Percentiles rank a stretch among this genome's conserved stretches.
phyloP scores from a whole-genome alignment of 2,329 filamentous ascomycete genomes.

The Thielaviopsis musarum region DNA sequence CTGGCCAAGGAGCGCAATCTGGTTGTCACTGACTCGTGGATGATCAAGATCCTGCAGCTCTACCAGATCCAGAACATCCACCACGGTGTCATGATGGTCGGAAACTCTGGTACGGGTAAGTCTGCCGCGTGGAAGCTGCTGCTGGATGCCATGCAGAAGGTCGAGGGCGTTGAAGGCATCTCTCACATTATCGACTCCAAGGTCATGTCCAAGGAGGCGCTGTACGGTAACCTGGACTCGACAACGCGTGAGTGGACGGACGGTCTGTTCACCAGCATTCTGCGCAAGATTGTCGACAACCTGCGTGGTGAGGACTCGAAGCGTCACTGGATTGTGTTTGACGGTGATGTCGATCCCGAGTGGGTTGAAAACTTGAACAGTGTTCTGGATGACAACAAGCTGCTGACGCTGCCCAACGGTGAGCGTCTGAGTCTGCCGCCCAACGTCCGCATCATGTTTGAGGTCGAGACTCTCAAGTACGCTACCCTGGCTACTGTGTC shows the following conservation, averaged over 20 bases:
- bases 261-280: conserved; percentile 90
- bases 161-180: conserved; percentile 83
- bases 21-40: conserved; percentile 86
- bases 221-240: conserved; percentile 90
- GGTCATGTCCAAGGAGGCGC: conserved; percentile 97
- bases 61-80: conserved; percentile 98
- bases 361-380: conserved; percentile 99
- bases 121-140: conserved; percentile 88
- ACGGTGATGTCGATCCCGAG: conserved; percentile 96
- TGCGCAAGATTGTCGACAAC: conserved; percentile 97
- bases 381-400: conserved; percentile 96
- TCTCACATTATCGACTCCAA: conserved; percentile 98
- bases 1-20: conserved; percentile 74
- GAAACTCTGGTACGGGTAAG: conserved; percentile 93
- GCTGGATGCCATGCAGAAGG: conserved; percentile 75
- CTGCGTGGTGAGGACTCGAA: conserved; percentile 92
- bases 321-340: conserved; percentile 98
- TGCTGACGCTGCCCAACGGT: conserved; percentile 91
- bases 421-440: conserved; percentile 87
- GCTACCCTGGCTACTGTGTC: conserved; percentile 96
- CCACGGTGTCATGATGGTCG: conserved; percentile 99
- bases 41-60: conserved; percentile 90
- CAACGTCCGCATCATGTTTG: conserved; percentile 99
- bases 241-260: conserved; percentile 99
- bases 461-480: conserved; percentile 95